Base-by-base conservation (phyloP, 805 yeast species). In the Ogataea paradorogensis region DNA sequence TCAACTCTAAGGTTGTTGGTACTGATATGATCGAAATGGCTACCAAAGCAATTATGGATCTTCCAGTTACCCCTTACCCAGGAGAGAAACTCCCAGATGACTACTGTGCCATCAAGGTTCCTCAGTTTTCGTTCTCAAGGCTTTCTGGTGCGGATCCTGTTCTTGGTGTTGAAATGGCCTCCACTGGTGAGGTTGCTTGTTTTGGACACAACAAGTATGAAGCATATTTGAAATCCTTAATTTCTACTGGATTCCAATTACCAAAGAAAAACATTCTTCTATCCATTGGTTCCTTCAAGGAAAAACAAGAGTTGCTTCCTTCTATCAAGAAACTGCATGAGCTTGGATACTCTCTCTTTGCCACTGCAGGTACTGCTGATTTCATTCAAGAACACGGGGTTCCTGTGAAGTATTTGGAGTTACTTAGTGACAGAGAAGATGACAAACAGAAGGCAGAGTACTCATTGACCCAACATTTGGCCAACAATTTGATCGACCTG, bases 321-420 rank as follows among this genome's bases (percentile, higher is more conserved):
- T 76, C 91, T 21, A 88, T 93, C 52, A 73, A 74, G 65, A 84
- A 80, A 61, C 72, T 93, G 45, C 71, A 80, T 64, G 86, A 85
- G 62, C 67, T 87, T 65, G 98, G 96, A 43, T 93, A 73, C 76
- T 82, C 83, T 57, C 71, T 93, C 56, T 95, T 89, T 69, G 99
- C 98, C 30, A 93, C 99, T 50, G 88, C 98, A 21, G 99, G 99
- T 73, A 93, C 99, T 51, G 96, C 98, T 50, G 99, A 93, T 67
- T 93, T 93, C 71, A 82, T 93, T 57, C 88, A 86, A 63, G 99
- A 93, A 67, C 96, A 93, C 63, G 84, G 81, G 35, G 75, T 93
- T 50, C 95, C 97, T 38, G 97, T 93, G 45, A 90, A 89, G 69
- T 95, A 88, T 69, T 77, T 93, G 63, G 99, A 93, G 70, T 85